Base-by-base conservation (phyloP, 805 yeast genomes). In the Maudiozyma bulderi region DNA sequence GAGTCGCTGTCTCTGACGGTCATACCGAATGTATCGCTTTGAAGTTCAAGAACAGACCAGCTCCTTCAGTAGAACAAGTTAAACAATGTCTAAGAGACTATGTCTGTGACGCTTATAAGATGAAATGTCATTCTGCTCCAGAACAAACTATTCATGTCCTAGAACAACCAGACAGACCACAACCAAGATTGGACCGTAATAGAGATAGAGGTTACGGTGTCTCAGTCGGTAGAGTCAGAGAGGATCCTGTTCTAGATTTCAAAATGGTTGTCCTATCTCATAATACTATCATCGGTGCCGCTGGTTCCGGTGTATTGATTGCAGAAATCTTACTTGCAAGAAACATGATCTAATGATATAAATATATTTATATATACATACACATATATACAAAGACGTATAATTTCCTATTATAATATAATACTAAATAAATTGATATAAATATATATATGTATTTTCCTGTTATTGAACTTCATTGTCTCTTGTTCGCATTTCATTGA, bases 201-300 rank as follows among this genome's bases (percentile, higher is more conserved):
- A 82, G 96, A 72, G 97, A 95, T 62, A 77, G 75, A 47, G 98
- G 99, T 33, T 90, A 80, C 70, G 95, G 95, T 60, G 96, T 91
- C 47, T 78, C 95, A 43, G 97, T 93, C 46, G 98, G 99, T 46
- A 80, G 99, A 70, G 72, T 93, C 52, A 83, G 99, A 73, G 86
- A 81, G 58, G 99, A 93, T 66, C 89, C 95, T 8, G 87, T 93
- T 10, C 76, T 93, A 58, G 99, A 93, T 68, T 81, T 78, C 74
- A 93, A 93, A 73, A 91, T 93, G 90, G 96, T 93, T 48, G 93
- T 89, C n/a, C 74, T 93, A 56, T 90, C 97, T 30, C 99, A 93
- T 70, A 93, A 93, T 76, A 93, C 99, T 48, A 78, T 93, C 60
- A 87, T 93, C 57, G 99, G 99, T 64, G 99, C 99, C 62, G 99